These are phyloP conservation scores for Lonicera japonica DNA, from an alignment of 129 eudicot species.

Conservation along the genomic window DNA sequence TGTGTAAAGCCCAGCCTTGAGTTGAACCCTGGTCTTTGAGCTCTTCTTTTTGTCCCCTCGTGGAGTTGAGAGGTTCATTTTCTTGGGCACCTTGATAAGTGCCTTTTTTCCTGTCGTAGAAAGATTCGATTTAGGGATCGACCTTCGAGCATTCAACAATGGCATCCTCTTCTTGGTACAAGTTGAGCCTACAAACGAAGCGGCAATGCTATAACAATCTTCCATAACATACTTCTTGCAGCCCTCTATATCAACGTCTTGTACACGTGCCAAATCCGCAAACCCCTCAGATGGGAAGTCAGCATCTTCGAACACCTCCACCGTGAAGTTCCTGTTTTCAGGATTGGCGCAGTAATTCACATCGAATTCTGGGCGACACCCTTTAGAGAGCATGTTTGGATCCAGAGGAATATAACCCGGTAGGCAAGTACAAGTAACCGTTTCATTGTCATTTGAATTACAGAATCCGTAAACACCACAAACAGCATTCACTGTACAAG, in stretches of 20 bases:
- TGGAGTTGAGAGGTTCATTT: background rate
- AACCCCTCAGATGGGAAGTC: background rate
- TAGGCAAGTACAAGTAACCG: conserved; percentile 6
- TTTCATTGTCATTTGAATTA: conserved; percentile 10
- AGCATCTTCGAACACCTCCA: conserved; percentile 14
- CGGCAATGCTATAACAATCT: conserved; percentile 12
- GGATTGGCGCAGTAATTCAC: conserved; percentile 7
- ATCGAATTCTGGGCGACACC: conserved; percentile 5
- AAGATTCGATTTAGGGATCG: too few relatives aligned
- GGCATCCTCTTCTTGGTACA: conserved; percentile 15
- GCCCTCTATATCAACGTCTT: conserved; percentile 2
- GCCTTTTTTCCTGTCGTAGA: conserved; percentile 8
- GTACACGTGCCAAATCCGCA: conserved; percentile 6
- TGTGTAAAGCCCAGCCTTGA: conserved; percentile 1
- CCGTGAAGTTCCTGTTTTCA: conserved; percentile 6
- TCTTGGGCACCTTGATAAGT: conserved; percentile 12
- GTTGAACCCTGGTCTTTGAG: background rate
- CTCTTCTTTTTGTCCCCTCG: background rate
- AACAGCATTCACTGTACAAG: background rate
- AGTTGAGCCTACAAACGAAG: background rate
- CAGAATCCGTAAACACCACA: conserved; percentile 11
- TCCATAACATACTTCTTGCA: conserved; percentile 6
- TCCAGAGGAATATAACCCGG: conserved; percentile 11
- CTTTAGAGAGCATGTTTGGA: conserved; percentile 1
- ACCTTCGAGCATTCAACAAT: conserved; percentile 2